Percentiles rank a stretch among this genome's conserved stretches.
Evolutionary conservation across 2,329 filamentous ascomycete genomes (phyloP).

Genomic region (Zopfia rhizophila): DNA sequence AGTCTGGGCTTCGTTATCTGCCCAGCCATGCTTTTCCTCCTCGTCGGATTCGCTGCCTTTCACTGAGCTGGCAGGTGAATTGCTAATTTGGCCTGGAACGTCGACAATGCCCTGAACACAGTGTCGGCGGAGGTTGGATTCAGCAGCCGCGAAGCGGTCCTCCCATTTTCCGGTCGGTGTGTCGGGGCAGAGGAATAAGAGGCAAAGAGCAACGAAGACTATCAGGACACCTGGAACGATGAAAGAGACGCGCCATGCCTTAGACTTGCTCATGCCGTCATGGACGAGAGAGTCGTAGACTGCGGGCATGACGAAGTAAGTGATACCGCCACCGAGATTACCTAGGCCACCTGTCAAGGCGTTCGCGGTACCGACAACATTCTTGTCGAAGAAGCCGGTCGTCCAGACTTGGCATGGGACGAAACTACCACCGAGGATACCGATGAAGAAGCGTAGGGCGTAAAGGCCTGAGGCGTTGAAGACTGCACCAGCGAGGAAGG

Average conservation of each 20-base stretch:
- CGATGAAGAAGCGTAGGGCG: constrained; percentile 78
- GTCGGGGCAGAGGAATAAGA: constrained; percentile 79
- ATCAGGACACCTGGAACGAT: constrained; percentile 83
- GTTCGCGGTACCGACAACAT: constrained; percentile 91
- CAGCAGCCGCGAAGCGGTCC: constrained; percentile 70
- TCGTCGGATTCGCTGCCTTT: constrained; percentile 25
- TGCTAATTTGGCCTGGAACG: constrained; percentile 60
- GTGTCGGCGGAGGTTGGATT: constrained; percentile 61
- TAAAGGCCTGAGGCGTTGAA: constrained; percentile 73
- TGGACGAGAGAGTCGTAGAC: constrained; percentile 76
- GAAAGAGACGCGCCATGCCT: constrained; percentile 84
- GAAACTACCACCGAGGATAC: constrained; percentile 78
- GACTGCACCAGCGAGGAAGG: constrained; percentile 81
- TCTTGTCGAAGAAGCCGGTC: constrained; percentile 92
- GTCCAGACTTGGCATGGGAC: constrained; percentile 92
- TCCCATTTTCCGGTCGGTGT: constrained; percentile 84
- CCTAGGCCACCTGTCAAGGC: constrained; percentile 73
- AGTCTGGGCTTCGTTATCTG: constrained; percentile 52
- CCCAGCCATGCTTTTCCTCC: no score
- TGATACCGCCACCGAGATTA: constrained; percentile 41
- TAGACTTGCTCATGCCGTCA: constrained; percentile 68
- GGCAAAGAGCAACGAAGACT: constrained; percentile 68
- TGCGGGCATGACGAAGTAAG: constrained; percentile 83
- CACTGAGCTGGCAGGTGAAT: constrained; percentile 57
- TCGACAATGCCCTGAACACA: constrained; percentile 29